A percentile compares a stretch with the other conserved stretches of the same genome.
These are phyloP conservation scores for Geotrichum armillariae DNA, from an alignment of 1,139 yeast genomes.

Conservation along the genomic window DNA sequence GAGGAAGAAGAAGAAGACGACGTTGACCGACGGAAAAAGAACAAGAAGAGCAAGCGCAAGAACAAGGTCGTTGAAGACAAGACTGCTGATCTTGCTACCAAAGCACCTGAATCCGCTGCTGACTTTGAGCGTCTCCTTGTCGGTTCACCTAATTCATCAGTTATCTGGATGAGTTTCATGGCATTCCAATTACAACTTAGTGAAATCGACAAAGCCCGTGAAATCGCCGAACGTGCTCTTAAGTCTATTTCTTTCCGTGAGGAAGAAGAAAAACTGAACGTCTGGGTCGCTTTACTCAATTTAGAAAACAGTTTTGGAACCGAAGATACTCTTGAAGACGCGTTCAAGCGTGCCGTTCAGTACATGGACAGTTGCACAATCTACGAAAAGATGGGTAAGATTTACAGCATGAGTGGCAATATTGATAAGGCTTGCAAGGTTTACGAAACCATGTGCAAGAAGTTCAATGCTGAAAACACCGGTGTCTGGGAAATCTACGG, in stretches of 20 bases:
- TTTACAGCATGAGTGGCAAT: conserved; percentile 66
- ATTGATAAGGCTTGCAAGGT: conserved; percentile 66
- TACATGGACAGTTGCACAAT: conserved; percentile 85
- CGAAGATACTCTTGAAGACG: conserved; percentile 74
- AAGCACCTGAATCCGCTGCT: conserved; percentile 82
- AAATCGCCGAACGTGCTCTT: conserved; percentile 87
- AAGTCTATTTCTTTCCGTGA: conserved; percentile 88
- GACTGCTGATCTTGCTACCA: conserved; percentile 78
- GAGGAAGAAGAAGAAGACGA: conserved; percentile 49
- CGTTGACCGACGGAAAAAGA: conserved; percentile 32
- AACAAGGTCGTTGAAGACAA: conserved; percentile 63
- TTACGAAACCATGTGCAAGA: conserved; percentile 69
- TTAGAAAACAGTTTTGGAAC: conserved; percentile 93
- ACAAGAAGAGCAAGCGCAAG: conserved; percentile 41
- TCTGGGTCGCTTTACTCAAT: conserved; percentile 94
- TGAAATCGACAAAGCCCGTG: conserved; percentile 92
- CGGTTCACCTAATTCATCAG: conserved; percentile 91
- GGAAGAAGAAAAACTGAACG: conserved; percentile 88
- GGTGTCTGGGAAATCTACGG: conserved; percentile 81
- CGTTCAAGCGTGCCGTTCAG: conserved; percentile 81
- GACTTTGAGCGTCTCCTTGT: conserved; percentile 91
- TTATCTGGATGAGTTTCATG: conserved; percentile 98
- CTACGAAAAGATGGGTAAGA: conserved; percentile 77
- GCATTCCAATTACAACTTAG: conserved; percentile 94
- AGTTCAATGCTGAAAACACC: conserved; percentile 64